Conservation (phyloP, 2,329 filamentous ascomycete species). For the Fusarium lateritium region DNA sequence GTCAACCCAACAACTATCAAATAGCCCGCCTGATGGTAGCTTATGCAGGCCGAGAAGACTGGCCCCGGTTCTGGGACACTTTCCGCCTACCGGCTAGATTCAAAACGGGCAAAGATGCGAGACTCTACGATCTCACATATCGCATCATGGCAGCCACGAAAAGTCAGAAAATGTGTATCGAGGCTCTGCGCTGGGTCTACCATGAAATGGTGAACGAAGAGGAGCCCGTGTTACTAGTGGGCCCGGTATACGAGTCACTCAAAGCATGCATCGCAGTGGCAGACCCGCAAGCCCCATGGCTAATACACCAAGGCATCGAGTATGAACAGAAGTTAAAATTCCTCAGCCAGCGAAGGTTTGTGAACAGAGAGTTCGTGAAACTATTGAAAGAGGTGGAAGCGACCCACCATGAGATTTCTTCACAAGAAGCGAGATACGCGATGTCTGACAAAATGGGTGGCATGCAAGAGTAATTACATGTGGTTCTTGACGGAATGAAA, state of each 20-base stretch:
- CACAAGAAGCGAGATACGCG: conserved; percentile 24
- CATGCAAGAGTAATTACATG: background rate
- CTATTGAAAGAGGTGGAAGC: conserved; percentile 53
- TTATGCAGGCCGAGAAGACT: conserved; percentile 64
- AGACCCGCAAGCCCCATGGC: conserved; percentile 61
- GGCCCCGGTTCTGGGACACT: conserved; percentile 71
- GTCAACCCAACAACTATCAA: conserved; percentile 58
- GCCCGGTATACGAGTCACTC: conserved; percentile 63
- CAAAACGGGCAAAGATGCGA: conserved; percentile 62
- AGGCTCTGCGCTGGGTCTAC: conserved; percentile 67
- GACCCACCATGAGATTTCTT: conserved; percentile 30
- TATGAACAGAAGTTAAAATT: conserved; percentile 3
- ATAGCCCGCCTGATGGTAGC: conserved; percentile 61
- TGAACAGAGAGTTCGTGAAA: conserved; percentile 53
- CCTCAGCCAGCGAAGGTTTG: conserved; percentile 42
- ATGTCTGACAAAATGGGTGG: background rate
- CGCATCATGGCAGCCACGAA: conserved; percentile 61
- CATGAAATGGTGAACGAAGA: conserved; percentile 72
- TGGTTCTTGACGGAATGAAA: background rate
- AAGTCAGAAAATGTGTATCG: conserved; percentile 61
- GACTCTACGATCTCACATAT: conserved; percentile 71
- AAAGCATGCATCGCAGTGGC: conserved; percentile 68
- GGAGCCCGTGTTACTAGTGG: conserved; percentile 62
- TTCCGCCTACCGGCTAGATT: conserved; percentile 71
- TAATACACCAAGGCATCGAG: background rate